A percentile compares a stretch with the other conserved stretches of the same genome.
phyloP scores from a whole-genome alignment of 1,284 basidiomycete species.

The Malassezia japonica region DNA sequence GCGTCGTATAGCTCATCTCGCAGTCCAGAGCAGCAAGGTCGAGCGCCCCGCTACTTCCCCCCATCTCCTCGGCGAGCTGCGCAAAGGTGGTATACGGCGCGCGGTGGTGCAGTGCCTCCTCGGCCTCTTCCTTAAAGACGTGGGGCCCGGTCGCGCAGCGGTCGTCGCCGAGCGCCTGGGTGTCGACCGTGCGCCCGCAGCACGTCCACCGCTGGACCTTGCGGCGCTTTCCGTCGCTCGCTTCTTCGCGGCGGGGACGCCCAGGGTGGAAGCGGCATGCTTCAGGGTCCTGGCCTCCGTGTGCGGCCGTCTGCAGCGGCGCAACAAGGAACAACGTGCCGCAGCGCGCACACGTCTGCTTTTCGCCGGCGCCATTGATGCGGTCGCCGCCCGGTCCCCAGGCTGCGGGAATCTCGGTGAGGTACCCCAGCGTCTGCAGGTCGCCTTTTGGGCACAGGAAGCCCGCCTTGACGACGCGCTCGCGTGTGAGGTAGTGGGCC shows the following conservation, averaged over 20 bases:
- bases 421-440: conserved; percentile 28
- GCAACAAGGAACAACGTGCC: conserved; percentile 28
- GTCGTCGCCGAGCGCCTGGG: conserved; percentile 24
- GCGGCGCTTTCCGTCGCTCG: conserved; percentile 6
- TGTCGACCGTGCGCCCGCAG: conserved; percentile 31
- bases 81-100: conserved; percentile 29
- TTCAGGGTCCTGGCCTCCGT: conserved; percentile 21
- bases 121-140: conserved; percentile 39
- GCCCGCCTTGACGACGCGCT: conserved; percentile 21
- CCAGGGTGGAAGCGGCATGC: conserved; percentile 32
- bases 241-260: conserved; percentile 20
- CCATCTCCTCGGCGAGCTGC: conserved; percentile 13
- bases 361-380: conserved; percentile 26
- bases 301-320: conserved; percentile 19
- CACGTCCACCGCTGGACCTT: conserved; percentile 34
- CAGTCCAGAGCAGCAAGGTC: conserved; percentile 42
- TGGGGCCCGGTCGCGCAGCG: conserved; percentile 38
- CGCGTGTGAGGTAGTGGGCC: conserved; percentile 20
- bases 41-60: conserved; percentile 8
- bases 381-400: conserved; percentile 23
- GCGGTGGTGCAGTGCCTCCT: conserved; percentile 27
- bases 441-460: conserved; percentile 29
- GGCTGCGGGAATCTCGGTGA: conserved; percentile 20
- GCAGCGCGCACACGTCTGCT: conserved; percentile 35
- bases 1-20: conserved; percentile 42